Evolutionary conservation across 306 rosid genomes (phyloP).

Genomic region (Medicago lupulina): DNA sequence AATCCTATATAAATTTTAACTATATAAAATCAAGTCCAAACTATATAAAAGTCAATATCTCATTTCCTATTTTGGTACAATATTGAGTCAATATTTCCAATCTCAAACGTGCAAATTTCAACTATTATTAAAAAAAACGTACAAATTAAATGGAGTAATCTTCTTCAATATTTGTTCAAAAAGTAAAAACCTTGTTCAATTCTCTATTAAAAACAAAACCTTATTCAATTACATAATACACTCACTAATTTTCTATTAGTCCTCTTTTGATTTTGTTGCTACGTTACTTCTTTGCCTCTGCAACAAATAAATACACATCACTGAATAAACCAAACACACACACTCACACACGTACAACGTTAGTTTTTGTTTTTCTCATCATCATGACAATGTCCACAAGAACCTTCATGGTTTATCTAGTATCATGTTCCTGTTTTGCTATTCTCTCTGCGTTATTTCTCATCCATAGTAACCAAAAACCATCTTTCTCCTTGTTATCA

Average conservation of each 20-base stretch:
- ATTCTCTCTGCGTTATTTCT: conserved; percentile 57
- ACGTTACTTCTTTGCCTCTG: background rate
- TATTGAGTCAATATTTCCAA: no score
- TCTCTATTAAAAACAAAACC: no score
- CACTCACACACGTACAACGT: background rate
- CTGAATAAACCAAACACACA: background rate
- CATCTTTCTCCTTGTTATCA: background rate
- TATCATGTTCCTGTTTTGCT: conserved; percentile 64
- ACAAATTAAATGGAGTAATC: no score
- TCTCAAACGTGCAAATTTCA: no score
- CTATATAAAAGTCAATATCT: no score
- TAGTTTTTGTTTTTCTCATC: background rate
- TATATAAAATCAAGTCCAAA: no score
- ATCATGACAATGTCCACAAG: conserved; percentile 53
- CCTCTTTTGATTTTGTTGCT: background rate
- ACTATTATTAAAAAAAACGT: no score
- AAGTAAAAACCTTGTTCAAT: no score
- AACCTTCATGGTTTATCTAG: conserved; percentile 60
- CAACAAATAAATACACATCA: background rate
- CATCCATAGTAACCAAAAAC: conserved; percentile 5
- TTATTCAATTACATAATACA: no score
- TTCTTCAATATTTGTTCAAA: no score
- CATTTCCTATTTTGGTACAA: no score
- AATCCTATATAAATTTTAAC: no score
- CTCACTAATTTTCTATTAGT: background rate